phyloP scores from a whole-genome alignment of 305 asterid genomes.

The Fraxinus ornus region DNA sequence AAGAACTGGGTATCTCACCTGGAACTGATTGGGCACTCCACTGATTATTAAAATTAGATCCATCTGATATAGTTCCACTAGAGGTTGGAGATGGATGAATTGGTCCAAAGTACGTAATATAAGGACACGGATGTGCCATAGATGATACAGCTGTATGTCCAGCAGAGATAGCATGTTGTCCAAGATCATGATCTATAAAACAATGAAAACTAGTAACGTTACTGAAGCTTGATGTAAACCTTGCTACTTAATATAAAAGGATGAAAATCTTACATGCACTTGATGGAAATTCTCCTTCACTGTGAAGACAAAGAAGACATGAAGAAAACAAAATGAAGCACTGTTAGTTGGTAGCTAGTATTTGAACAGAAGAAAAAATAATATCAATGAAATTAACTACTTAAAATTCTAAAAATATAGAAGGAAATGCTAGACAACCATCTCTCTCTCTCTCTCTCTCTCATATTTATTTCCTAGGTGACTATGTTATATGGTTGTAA shows the following conservation, averaged over 20 bases:
- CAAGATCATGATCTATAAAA: constrained; percentile 57
- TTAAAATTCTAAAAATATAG: not conserved
- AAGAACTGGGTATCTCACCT: constrained; percentile 57
- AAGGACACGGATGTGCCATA: constrained; percentile 71
- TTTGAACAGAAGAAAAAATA: not conserved
- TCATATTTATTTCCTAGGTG: not conserved
- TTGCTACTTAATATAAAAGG: constrained; percentile 21
- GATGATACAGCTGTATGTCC: constrained; percentile 61
- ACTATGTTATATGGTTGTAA: not conserved
- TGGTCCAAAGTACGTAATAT: constrained; percentile 70
- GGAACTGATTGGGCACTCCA: constrained; percentile 63
- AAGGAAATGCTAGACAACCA: not conserved
- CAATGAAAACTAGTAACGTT: constrained; percentile 28
- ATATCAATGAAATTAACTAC: not conserved
- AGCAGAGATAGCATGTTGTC: constrained; percentile 56
- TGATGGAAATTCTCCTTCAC: constrained; percentile 70
- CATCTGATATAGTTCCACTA: constrained; percentile 54
- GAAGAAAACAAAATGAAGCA: constrained; percentile 21
- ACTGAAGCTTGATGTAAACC: constrained; percentile 23
- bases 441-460: not conserved
- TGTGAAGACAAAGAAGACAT: constrained; percentile 30
- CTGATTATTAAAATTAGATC: constrained; percentile 57
- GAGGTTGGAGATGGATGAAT: constrained; percentile 66
- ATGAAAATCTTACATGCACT: constrained; percentile 57
- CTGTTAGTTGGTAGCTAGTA: constrained; percentile 18